Base-by-base conservation (phyloP, 108 stramenopile genomes). In the Fistulifera solaris region DNA sequence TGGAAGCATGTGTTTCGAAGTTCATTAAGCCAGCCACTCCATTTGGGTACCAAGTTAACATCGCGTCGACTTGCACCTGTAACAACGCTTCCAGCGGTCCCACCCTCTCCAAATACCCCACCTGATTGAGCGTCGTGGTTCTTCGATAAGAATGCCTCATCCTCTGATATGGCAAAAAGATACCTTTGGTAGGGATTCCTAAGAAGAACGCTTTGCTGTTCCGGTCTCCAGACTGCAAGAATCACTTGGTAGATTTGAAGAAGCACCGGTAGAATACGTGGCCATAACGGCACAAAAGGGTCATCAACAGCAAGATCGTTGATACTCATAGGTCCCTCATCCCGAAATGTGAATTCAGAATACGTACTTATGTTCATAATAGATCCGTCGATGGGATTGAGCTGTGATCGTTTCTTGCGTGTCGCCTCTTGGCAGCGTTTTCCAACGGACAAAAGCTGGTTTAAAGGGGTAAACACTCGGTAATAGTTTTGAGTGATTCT, bases 21-120 rank as follows among this genome's bases (percentile, higher is more conserved):
- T 55, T 93, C 92, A 53, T 86, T 89, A 28, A 93, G 64, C 92
- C 92, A 93, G 45, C 87, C 83, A 70, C 83, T 82, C 92, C 92
- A 93, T 62, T 61, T 72, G 4, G 92, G 87, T 6, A 77, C 77
- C 11, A 93, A 61, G 62, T 93, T 93, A 54, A 67, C 57, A 58
- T 77, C 81, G 58, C 89, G 60, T 38, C 89, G 69, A 66, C 78
- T 75, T 25, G 67, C 69, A 21, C 89, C 89, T 26, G 81, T 44
- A 21, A 86, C 81, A 21, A 91, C 67, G 57, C 82, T 91, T 22
- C 89, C 89, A 18, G 89, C 89, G n/a, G 85, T 87, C 0, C 89
- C 89, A 5, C 83, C 83, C 65, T 91, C 81, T n/a, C 85, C 89
- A 57, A 91, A 91, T 18, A 91, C 89, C 23, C 89, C 89, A 10